Percentiles rank a stretch among this genome's conserved stretches.
These are phyloP conservation scores for Scenedesmus sp. DNA, from an alignment of 163 green algal species.

Conservation along the genomic window DNA sequence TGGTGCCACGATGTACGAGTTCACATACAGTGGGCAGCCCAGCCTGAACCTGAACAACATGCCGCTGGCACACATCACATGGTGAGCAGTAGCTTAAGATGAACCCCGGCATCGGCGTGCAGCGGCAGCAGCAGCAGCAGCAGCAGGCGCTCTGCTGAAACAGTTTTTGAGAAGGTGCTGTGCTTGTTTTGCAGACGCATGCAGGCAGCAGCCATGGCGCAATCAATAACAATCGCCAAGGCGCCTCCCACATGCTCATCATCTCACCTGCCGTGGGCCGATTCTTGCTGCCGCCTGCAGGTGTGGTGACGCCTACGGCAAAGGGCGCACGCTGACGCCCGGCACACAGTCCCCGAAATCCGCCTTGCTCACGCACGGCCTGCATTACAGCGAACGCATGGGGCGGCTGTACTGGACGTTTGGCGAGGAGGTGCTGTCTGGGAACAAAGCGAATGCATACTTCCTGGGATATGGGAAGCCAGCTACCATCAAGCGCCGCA, in stretches of 20 bases:
- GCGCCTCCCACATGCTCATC: not conserved
- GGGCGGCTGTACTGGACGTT: not conserved
- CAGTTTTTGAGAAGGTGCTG: not conserved
- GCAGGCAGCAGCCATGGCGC: not conserved
- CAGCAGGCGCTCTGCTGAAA: no score
- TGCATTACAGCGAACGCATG: constrained; percentile 2
- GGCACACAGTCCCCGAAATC: not conserved
- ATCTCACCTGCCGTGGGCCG: not conserved
- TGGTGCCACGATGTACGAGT: not conserved
- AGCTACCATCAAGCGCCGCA: not conserved
- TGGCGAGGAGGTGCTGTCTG: not conserved
- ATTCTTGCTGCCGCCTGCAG: not conserved
- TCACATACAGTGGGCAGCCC: not conserved
- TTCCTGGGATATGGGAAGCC: not conserved
- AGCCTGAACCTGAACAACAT: not conserved
- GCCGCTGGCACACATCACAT: not conserved
- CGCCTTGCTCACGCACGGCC: not conserved
- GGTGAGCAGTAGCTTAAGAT: not conserved
- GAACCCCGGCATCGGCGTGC: not conserved
- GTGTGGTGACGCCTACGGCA: not conserved
- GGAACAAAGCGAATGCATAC: not conserved
- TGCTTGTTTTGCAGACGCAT: not conserved
- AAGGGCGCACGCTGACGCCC: not conserved
- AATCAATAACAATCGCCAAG: not conserved
- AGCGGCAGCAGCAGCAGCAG: not conserved